Evolutionary conservation across 345 rosid species (phyloP).

Genomic region (Eucalyptus viminalis): DNA sequence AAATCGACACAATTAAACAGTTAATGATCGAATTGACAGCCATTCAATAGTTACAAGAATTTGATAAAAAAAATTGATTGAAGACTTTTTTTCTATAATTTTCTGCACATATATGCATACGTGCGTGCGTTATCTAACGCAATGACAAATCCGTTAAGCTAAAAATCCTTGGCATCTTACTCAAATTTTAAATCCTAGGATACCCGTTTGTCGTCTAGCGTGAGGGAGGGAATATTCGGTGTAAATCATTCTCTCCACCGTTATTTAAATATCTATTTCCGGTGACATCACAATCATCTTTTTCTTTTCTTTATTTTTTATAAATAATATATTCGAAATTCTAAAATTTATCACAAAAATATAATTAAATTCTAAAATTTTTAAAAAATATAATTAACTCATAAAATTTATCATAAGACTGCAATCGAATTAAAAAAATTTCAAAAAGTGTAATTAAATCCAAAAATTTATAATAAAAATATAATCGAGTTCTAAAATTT

Average conservation of each 20-base stretch:
- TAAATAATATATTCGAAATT: accelerated
- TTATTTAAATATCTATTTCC: neutral
- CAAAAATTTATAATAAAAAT: accelerated
- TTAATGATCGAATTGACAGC: accelerated
- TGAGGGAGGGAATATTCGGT: neutral
- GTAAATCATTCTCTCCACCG: neutral
- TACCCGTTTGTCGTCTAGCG: neutral
- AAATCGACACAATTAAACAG: accelerated
- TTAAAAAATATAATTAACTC: accelerated
- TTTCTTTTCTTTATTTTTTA: accelerated
- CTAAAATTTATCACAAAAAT: accelerated
- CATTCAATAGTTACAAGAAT: accelerated
- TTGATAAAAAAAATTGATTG: too few species aligned
- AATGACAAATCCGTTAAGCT: too few species aligned
- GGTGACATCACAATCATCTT: accelerated
- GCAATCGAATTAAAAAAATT: accelerated
- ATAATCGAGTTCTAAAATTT: accelerated
- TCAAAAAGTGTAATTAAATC: accelerated
- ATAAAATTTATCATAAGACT: accelerated
- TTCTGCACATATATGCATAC: too few species aligned
- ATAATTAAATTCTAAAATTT: accelerated
- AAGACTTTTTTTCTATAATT: too few species aligned
- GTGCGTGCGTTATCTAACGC: too few species aligned
- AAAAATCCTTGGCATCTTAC: too few species aligned
- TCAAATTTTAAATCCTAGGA: neutral